Evolutionary conservation across 257 asterid genomes (phyloP).

Genomic region (Agastache rugosa): DNA sequence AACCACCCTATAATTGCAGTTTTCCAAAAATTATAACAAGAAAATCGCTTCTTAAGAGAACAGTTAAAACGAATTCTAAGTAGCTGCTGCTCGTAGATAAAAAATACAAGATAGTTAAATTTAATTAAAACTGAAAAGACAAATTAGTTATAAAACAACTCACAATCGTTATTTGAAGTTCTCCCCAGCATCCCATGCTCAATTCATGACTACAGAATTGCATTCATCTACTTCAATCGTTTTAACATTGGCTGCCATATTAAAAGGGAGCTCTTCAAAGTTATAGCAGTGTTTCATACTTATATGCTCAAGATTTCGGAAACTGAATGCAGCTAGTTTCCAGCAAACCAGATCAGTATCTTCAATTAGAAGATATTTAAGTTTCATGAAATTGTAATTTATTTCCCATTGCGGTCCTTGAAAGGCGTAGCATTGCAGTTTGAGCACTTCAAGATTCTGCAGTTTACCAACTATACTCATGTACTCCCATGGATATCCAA

Average conservation of each 20-base stretch:
- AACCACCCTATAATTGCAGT: no score
- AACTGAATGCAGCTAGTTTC: not conserved
- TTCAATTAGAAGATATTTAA: constrained; percentile 9
- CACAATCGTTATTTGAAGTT: not conserved
- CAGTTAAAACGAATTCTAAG: no score
- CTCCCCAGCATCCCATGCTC: constrained; percentile 3
- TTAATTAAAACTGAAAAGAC: no score
- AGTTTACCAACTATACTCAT: not conserved
- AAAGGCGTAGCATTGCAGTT: constrained; percentile 23
- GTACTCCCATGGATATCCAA: constrained; percentile 27
- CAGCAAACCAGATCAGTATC: constrained; percentile 28
- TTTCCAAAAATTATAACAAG: no score
- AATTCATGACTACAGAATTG: not conserved
- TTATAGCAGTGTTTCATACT: constrained; percentile 17
- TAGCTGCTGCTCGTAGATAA: no score
- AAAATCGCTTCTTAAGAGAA: no score
- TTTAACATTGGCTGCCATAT: not conserved
- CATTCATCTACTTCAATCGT: not conserved
- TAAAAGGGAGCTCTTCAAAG: constrained; percentile 15
- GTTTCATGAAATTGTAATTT: not conserved
- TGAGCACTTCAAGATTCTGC: constrained; percentile 12
- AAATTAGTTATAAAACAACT: no score
- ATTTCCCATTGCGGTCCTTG: constrained; percentile 12
- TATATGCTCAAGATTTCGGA: not conserved
- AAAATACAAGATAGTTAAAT: no score